Percentiles rank a stretch among this genome's conserved stretches.
phyloP scores from a whole-genome alignment of 2,329 filamentous ascomycete species.

The Cadophora gregata region DNA sequence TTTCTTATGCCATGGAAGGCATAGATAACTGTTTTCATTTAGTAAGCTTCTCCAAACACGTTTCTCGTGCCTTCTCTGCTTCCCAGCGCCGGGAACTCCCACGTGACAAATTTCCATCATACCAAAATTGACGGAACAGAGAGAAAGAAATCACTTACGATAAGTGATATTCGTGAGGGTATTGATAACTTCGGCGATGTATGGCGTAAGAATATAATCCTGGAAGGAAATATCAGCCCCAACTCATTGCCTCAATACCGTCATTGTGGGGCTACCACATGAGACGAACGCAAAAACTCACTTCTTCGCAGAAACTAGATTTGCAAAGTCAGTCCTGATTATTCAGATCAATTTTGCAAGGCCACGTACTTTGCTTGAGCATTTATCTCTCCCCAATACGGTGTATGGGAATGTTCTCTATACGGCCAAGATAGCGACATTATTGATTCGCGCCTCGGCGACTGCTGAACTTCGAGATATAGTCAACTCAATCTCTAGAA shows the following conservation, averaged over 20 bases:
- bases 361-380: constrained; percentile 39
- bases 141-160: constrained; percentile 44
- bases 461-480: neutral
- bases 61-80: constrained; percentile 19
- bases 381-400: constrained; percentile 40
- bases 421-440: constrained; percentile 38
- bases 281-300: constrained; percentile 23
- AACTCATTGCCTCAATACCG: neutral
- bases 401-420: constrained; percentile 33
- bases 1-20: constrained; percentile 41
- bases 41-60: neutral
- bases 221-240: constrained; percentile 40
- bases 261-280: constrained; percentile 4
- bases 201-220: constrained; percentile 59
- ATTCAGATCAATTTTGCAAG: constrained; percentile 13
- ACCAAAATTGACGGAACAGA: too few species aligned
- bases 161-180: constrained; percentile 58
- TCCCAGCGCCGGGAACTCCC: too few species aligned
- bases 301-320: constrained; percentile 44
- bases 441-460: constrained; percentile 11
- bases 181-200: constrained; percentile 60
- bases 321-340: neutral
- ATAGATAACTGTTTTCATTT: constrained; percentile 36
- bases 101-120: too few species aligned
- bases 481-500: neutral